Evolutionary conservation across 305 asterid genomes (phyloP).

Genomic region (Solanum aculeatissimum): DNA sequence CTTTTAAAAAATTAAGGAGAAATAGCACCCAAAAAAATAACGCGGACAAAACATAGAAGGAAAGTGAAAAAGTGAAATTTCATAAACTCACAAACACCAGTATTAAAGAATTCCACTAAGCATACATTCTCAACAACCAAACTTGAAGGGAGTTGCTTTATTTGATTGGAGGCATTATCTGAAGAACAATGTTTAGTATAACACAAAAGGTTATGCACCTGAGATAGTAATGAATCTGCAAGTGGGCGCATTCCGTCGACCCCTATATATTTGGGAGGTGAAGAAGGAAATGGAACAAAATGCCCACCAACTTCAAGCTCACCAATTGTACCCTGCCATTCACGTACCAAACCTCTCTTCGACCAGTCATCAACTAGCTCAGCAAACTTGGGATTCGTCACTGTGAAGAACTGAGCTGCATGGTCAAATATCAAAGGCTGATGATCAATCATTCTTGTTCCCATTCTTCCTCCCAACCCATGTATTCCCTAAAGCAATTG

Average conservation of each 20-base stretch:
- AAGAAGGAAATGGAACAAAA: constrained; percentile 48
- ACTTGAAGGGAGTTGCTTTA: not conserved
- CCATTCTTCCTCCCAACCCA: constrained; percentile 97
- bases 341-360: constrained; percentile 48
- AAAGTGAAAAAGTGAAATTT: not conserved
- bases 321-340: constrained; percentile 62
- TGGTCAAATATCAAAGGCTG: constrained; percentile 68
- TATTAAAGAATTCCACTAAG: not conserved
- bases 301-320: constrained; percentile 72
- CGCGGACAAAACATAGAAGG: not conserved
- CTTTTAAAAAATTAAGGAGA: not conserved
- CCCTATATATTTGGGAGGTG: constrained; percentile 59
- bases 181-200: not conserved
- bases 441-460: constrained; percentile 73
- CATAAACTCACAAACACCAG: not conserved
- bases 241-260: constrained; percentile 85
- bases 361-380: constrained; percentile 72
- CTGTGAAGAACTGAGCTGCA: constrained; percentile 95
- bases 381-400: constrained; percentile 49
- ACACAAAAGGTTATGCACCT: constrained; percentile 32
- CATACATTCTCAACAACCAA: not conserved
- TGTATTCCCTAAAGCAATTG: constrained; percentile 59
- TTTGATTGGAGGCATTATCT: not conserved
- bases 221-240: constrained; percentile 67
- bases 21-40: not conserved